Percentiles rank a stretch among this genome's conserved stretches.
phyloP scores from a whole-genome alignment of 768 basidiomycete genomes.

The Tulasnella sp. region DNA sequence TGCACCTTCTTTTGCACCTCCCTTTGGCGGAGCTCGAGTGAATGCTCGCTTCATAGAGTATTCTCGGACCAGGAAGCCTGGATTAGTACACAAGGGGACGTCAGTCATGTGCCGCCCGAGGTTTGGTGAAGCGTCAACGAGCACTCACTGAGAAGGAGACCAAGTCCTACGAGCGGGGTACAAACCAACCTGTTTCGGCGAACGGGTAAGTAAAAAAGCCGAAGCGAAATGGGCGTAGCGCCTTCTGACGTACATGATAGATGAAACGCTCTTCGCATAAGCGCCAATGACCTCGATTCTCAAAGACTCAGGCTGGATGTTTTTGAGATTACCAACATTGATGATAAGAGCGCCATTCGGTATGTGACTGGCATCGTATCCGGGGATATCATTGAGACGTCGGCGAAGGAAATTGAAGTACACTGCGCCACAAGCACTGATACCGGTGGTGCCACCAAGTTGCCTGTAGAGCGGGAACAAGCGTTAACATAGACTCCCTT shows the following conservation, averaged over 20 bases:
- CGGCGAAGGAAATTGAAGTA: constrained; percentile 30
- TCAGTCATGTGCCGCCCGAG: not conserved
- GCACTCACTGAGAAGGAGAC: constrained; percentile 37
- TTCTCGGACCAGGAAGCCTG: constrained; percentile 54
- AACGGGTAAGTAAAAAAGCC: not conserved
- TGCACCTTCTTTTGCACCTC: not conserved
- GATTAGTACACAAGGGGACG: not conserved
- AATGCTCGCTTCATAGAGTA: constrained; percentile 57
- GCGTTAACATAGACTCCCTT: constrained; percentile 29
- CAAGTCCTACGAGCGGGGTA: constrained; percentile 28
- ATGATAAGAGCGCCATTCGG: constrained; percentile 23
- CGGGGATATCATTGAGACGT: constrained; percentile 20
- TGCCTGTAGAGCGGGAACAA: constrained; percentile 19
- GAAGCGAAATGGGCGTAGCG: not conserved
- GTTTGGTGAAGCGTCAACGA: not conserved
- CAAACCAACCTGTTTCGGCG: constrained; percentile 7
- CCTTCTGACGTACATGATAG: constrained; percentile 25
- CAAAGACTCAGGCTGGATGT: constrained; percentile 28
- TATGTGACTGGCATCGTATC: constrained; percentile 18
- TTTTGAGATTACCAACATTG: constrained; percentile 9
- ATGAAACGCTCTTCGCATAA: constrained; percentile 24
- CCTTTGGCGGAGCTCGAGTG: constrained; percentile 38
- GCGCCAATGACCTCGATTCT: constrained; percentile 22
- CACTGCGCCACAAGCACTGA: constrained; percentile 33
- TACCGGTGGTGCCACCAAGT: constrained; percentile 33